These are phyloP conservation scores for Silybum marianum DNA, from an alignment of 129 eudicot genomes.

Conservation along the genomic window DNA sequence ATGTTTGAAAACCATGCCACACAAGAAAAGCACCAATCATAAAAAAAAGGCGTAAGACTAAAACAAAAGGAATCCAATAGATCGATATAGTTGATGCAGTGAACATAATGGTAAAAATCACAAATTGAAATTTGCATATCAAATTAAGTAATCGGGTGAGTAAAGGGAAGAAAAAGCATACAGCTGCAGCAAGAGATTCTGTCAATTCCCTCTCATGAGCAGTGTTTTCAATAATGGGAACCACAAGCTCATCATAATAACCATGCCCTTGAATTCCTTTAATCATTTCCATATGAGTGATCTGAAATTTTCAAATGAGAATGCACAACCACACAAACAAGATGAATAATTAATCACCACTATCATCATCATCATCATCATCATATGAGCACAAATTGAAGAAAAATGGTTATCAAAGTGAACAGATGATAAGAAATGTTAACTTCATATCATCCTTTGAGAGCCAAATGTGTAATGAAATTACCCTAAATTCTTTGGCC, in stretches of 20 bases:
- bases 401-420: neutral
- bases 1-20: neutral
- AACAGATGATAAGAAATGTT: neutral
- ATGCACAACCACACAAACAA: neutral
- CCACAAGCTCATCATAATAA: constrained; percentile 89
- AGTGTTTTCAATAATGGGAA: constrained; percentile 93
- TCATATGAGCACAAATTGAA: neutral
- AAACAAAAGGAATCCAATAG: neutral
- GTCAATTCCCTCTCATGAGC: constrained; percentile 97
- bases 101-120: neutral
- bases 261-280: constrained; percentile 99
- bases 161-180: constrained; percentile 38
- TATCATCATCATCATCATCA: neutral
- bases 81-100: constrained; percentile 2
- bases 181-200: constrained; percentile 91
- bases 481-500: constrained; percentile 88
- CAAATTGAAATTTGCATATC: neutral
- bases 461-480: neutral
- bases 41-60: neutral
- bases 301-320: constrained; percentile 41
- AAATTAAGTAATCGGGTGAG: neutral
- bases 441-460: neutral
- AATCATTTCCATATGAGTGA: constrained; percentile 99
- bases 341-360: constrained; percentile 9
- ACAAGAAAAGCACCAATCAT: neutral